Percentiles rank a stretch among this genome's conserved stretches.
These are phyloP conservation scores for Aspergillus bombycis DNA, from an alignment of 2,329 filamentous ascomycete genomes.

Conservation along the genomic window DNA sequence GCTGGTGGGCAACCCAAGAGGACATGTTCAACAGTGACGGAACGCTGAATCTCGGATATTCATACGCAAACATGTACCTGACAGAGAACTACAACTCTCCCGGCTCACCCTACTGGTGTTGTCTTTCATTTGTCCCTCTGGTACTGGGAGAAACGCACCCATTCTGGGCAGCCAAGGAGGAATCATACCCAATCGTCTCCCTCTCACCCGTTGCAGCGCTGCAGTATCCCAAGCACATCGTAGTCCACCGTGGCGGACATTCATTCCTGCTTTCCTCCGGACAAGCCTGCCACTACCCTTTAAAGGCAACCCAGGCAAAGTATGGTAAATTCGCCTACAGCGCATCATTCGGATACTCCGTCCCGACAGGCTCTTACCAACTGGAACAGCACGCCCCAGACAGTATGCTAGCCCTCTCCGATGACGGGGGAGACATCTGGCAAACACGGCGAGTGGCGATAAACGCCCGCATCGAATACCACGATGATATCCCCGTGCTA, in stretches of 20 bases:
- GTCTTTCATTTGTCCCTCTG: constrained; percentile 74
- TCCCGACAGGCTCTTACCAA: constrained; percentile 74
- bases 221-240: constrained; percentile 72
- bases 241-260: constrained; percentile 71
- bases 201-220: constrained; percentile 65
- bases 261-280: constrained; percentile 75
- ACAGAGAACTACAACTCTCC: constrained; percentile 85
- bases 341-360: constrained; percentile 74
- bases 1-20: constrained; percentile 77
- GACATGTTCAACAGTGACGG: constrained; percentile 76
- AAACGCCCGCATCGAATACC: constrained; percentile 63
- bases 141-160: constrained; percentile 70
- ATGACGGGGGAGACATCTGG: constrained; percentile 78
- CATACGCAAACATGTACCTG: constrained; percentile 79
- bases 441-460: constrained; percentile 72
- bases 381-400: constrained; percentile 77
- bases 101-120: constrained; percentile 74
- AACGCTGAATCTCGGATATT: constrained; percentile 75
- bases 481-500: constrained; percentile 61
- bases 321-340: constrained; percentile 80
- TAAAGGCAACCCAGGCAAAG: constrained; percentile 80
- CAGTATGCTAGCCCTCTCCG: constrained; percentile 74
- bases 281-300: constrained; percentile 79
- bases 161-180: constrained; percentile 73
- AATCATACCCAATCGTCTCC: constrained; percentile 58